These are phyloP conservation scores for Colletotrichum abscissum DNA, from an alignment of 2,329 filamentous ascomycete species.

Conservation along the genomic window DNA sequence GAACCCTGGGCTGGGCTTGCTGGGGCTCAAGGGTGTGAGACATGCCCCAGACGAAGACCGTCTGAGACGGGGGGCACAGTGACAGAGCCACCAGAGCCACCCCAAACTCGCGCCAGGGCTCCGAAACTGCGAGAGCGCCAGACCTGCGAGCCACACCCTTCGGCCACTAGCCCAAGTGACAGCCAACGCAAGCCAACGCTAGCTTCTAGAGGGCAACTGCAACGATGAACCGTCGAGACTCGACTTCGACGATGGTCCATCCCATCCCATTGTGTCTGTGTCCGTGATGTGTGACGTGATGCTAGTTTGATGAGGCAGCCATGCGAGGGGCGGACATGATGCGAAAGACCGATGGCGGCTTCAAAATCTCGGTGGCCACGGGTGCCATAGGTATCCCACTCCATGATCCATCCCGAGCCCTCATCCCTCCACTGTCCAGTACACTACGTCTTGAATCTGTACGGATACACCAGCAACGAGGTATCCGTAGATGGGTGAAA, in stretches of 20 bases:
- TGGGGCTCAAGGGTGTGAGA: constrained; percentile 40
- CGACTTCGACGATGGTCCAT: not conserved
- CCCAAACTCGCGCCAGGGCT: constrained; percentile 23
- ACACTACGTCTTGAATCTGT: no score
- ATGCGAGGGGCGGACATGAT: constrained; percentile 12
- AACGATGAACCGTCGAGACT: not conserved
- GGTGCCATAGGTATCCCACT: not conserved
- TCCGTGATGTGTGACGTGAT: constrained; percentile 26
- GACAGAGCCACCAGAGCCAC: no score
- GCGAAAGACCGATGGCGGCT: not conserved
- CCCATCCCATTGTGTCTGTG: not conserved
- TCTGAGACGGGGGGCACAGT: constrained; percentile 38
- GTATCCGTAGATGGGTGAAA: not conserved
- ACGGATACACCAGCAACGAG: no score
- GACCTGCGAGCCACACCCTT: not conserved
- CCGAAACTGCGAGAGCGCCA: constrained; percentile 29
- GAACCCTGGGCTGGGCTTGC: constrained; percentile 1
- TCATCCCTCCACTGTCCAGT: not conserved
- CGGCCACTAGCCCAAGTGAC: not conserved
- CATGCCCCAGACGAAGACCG: constrained; percentile 43
- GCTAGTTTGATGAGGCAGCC: constrained; percentile 21
- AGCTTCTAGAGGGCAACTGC: not conserved
- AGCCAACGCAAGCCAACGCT: constrained; percentile 7
- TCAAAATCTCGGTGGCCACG: not conserved
- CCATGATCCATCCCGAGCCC: not conserved